Conservation (phyloP, 768 basidiomycete species). For the Amanita jacksonii region DNA sequence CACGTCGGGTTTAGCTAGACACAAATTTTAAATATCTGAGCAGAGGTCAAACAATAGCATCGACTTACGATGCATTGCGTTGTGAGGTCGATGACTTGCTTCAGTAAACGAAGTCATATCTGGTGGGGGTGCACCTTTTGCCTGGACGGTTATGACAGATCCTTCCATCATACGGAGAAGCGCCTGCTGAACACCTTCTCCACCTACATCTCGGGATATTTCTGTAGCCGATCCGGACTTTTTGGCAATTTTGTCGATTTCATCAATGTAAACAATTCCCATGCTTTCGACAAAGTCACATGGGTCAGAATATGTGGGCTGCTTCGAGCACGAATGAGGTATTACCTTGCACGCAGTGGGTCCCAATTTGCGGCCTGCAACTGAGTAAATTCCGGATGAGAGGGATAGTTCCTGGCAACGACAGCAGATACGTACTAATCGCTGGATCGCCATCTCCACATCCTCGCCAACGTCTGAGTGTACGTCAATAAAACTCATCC, state of each 20-base stretch:
- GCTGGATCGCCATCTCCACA: conserved; percentile 84
- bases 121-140: conserved; percentile 44
- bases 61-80: conserved; percentile 26
- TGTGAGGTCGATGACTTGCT: conserved; percentile 39
- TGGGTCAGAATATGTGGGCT: no score
- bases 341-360: conserved; percentile 71
- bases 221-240: conserved; percentile 52
- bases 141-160: conserved; percentile 70
- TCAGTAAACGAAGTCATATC: conserved; percentile 43
- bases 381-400: conserved; percentile 23
- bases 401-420: not conserved
- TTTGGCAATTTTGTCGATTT: conserved; percentile 87
- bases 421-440: conserved; percentile 53
- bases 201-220: conserved; percentile 80
- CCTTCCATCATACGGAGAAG: conserved; percentile 94
- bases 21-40: not conserved
- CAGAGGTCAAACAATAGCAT: not conserved
- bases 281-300: conserved; percentile 37
- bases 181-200: conserved; percentile 94
- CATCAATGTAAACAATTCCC: conserved; percentile 95
- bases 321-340: no score
- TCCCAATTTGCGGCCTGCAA: conserved; percentile 90
- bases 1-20: conserved; percentile 47
- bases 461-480: conserved; percentile 87
- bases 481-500: conserved; percentile 7